A percentile compares a stretch with the other conserved stretches of the same genome.
phyloP scores from a whole-genome alignment of 352 stramenopile genomes.

The Ochromonadaceae sp. region DNA sequence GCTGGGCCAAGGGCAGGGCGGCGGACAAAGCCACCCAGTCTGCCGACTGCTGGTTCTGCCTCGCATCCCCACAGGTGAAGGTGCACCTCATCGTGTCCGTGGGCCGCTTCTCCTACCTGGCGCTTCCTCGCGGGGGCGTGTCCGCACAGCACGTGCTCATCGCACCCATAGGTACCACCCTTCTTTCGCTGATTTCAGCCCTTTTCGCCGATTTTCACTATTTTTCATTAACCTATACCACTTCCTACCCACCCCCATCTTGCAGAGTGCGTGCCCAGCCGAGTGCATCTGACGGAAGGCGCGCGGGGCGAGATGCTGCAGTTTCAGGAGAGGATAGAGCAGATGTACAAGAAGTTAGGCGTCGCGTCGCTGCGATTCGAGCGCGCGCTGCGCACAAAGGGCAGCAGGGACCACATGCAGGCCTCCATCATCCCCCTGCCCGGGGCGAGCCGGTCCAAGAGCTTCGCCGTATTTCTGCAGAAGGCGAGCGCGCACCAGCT shows the following conservation, averaged over 20 bases:
- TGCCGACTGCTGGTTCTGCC: conserved; percentile 26
- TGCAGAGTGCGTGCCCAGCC: conserved; percentile 18
- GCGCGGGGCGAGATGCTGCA: background rate
- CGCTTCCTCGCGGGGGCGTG: conserved; percentile 19
- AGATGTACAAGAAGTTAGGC: background rate
- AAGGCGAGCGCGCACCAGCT: background rate
- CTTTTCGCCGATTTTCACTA: too few relatives aligned
- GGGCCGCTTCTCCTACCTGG: conserved; percentile 16
- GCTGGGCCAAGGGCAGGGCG: conserved; percentile 9
- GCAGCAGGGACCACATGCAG: conserved; percentile 12
- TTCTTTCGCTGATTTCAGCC: too few relatives aligned
- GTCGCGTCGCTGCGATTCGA: background rate
- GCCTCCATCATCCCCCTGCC: background rate
- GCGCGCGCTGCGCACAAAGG: background rate
- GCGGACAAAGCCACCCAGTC: background rate
- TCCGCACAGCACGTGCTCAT: conserved; percentile 19
- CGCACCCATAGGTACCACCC: too few relatives aligned
- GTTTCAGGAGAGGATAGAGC: conserved; percentile 8
- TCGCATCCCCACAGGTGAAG: conserved; percentile 22
- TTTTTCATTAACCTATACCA: too few relatives aligned
- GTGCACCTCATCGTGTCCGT: conserved; percentile 25
- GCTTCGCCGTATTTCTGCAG: background rate
- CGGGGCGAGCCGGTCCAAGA: background rate
- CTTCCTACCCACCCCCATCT: too few relatives aligned
- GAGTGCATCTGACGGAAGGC: conserved; percentile 5